Base-by-base conservation (phyloP, 805 yeast species). In the Helenozyma rhizophorensis region DNA sequence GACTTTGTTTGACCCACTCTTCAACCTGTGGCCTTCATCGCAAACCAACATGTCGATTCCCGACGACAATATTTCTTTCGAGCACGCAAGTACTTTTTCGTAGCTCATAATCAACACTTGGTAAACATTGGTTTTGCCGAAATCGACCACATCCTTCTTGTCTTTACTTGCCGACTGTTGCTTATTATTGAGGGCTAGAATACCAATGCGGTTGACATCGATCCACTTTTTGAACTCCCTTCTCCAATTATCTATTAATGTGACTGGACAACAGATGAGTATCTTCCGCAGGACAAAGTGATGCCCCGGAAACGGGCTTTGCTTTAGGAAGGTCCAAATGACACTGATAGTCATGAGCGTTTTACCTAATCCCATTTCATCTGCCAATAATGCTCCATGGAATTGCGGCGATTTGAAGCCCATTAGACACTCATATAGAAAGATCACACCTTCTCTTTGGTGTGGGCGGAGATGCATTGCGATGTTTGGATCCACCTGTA, bases 1-100 rank as follows among this genome's bases (percentile, higher is more conserved):
- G 0, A 83, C 77, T 54, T 86, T 88, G 37, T 84, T 86, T 8
- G 78, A 63, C 4, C 76, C 68, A 45, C 77, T 84, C 48, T 90
- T 93, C 44, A 93, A 67, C 30, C 96, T 68, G 55, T 93, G 98
- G 2, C 97, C 98, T 53, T 93, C 98, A 56, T 93, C 98, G 56
- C 96, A 93, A 1, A 93, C 74, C 13, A 93, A 60, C 12, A 93
- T 45, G 53, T 88, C 97, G 40, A 76, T 62, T 1, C 56, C 56
- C 3, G 67, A 67, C 2, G 62, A 54, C 1, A 63, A 46, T 6
- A 83, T 49, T 37, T 82, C 80, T 6, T 66, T 62, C 14, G 70
- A 58, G 47, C 78, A 66, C 11, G 70, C 68, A 11, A 77, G 55
- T 23, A 89, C 64, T 49, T 84, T 84, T 51, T 93, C 98, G 54